These are phyloP conservation scores for Stentor coeruleus DNA, from an alignment of 73 alveolate genomes.

Conservation along the genomic window DNA sequence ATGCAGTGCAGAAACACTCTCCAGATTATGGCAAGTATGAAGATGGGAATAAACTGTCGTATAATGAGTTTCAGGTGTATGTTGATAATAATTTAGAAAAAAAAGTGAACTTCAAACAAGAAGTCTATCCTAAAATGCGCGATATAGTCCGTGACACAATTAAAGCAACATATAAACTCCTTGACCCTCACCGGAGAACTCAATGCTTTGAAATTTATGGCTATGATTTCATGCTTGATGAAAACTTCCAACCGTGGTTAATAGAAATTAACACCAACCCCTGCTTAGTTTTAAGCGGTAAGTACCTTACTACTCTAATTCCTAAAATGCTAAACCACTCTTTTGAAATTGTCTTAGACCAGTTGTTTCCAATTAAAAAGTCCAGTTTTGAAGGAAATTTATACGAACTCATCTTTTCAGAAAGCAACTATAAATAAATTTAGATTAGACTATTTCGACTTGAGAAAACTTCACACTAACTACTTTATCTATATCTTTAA, in stretches of 20 bases:
- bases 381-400: no score
- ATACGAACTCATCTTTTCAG: no score
- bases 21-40: constrained; percentile 94
- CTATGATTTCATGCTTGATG: constrained; percentile 49
- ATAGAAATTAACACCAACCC: constrained; percentile 68
- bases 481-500: background rate
- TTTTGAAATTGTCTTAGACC: background rate
- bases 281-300: constrained; percentile 58
- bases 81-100: background rate
- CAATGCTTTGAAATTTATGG: constrained; percentile 43
- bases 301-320: background rate
- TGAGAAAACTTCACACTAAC: background rate
- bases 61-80: constrained; percentile 15
- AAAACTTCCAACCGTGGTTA: constrained; percentile 38
- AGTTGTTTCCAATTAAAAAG: background rate
- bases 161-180: background rate
- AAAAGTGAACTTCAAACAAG: constrained; percentile 19
- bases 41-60: constrained; percentile 57
- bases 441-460: no score
- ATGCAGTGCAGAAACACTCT: constrained; percentile 90
- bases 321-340: constrained; percentile 12
- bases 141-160: constrained; percentile 15
- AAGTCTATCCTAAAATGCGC: constrained; percentile 11
- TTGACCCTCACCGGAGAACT: constrained; percentile 10
- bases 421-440: no score